Percentiles rank a stretch among this genome's conserved stretches.
phyloP scores from a whole-genome alignment of 1,139 yeast genomes.

The Debaryomyces subglobosus region DNA sequence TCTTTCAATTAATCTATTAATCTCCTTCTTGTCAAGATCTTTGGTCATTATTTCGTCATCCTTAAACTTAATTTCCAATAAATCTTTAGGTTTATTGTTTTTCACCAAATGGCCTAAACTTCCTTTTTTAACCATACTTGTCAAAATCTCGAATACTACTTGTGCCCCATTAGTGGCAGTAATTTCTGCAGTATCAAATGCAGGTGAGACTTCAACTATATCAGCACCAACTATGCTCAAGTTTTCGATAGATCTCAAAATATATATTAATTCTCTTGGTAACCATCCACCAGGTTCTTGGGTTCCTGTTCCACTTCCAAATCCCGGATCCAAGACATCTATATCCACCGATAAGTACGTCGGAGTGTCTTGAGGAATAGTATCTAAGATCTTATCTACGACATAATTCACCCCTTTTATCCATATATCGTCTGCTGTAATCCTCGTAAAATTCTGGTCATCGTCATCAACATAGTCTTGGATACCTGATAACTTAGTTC shows the following conservation, averaged over 20 bases:
- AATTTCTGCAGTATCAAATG: constrained; percentile 70
- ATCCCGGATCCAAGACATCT: constrained; percentile 80
- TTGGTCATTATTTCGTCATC: constrained; percentile 7
- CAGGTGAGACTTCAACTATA: constrained; percentile 77
- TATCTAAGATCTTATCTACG: constrained; percentile 49
- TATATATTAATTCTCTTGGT: constrained; percentile 70
- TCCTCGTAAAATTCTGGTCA: constrained; percentile 62
- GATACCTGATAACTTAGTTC: constrained; percentile 66
- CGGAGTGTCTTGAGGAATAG: constrained; percentile 59
- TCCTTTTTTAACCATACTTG: constrained; percentile 73
- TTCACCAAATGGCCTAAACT: constrained; percentile 17
- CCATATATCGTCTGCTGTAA: constrained; percentile 74
- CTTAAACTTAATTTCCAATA: constrained; percentile 5
- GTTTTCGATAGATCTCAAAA: constrained; percentile 59
- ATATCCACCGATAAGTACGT: constrained; percentile 76
- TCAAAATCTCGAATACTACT: constrained; percentile 67
- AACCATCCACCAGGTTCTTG: constrained; percentile 83
- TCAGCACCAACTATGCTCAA: constrained; percentile 77
- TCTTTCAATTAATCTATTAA: constrained; percentile 10
- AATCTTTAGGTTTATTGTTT: constrained; percentile 6
- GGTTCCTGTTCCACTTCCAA: constrained; percentile 84
- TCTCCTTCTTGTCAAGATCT: constrained; percentile 6
- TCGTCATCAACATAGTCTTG: constrained; percentile 70
- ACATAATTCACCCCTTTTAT: constrained; percentile 59
- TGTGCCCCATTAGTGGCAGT: constrained; percentile 81